Percentiles rank a stretch among this genome's conserved stretches.
Evolutionary conservation across 805 yeast species (phyloP).

Genomic region (Jamesozyma rosinii): DNA sequence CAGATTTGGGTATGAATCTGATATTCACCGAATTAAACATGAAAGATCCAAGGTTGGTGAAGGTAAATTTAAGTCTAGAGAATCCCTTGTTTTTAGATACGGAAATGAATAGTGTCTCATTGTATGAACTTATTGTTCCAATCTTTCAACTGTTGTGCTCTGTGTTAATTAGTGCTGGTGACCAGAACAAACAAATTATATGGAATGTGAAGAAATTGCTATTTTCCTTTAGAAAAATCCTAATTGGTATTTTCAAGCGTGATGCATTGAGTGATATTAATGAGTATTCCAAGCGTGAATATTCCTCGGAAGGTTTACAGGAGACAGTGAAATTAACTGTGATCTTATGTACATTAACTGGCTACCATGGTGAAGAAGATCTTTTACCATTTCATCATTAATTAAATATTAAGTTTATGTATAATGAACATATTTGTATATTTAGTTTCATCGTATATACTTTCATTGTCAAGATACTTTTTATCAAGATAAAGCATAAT

Average conservation of each 20-base stretch:
- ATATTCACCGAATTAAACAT: slow-evolving; percentile 33
- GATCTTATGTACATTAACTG: slow-evolving; percentile 43
- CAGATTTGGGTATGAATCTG: slow-evolving; percentile 64
- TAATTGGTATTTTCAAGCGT: slow-evolving; percentile 54
- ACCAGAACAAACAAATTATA: slow-evolving; percentile 55
- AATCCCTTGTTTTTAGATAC: slow-evolving; percentile 36
- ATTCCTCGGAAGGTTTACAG: slow-evolving; percentile 33
- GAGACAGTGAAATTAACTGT: slow-evolving; percentile 50
- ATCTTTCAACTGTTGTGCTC: slow-evolving; percentile 64
- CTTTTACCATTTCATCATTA: not conserved
- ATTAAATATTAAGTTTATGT: not conserved
- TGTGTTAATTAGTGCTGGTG: slow-evolving; percentile 64
- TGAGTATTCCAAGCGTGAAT: slow-evolving; percentile 10
- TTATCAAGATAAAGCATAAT: no score
- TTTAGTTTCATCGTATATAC: not conserved
- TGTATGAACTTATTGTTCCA: slow-evolving; percentile 62
- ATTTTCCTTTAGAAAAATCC: slow-evolving; percentile 42
- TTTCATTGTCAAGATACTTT: no score
- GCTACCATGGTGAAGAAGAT: slow-evolving; percentile 31
- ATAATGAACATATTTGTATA: not conserved
- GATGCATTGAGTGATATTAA: slow-evolving; percentile 32
- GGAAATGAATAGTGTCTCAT: slow-evolving; percentile 35
- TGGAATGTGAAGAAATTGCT: slow-evolving; percentile 44
- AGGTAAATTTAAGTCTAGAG: slow-evolving; percentile 43
- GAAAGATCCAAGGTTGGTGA: slow-evolving; percentile 30